A percentile compares a stretch with the other conserved stretches of the same genome.
These are phyloP conservation scores for Pleurotus tuoliensis DNA, from an alignment of 768 basidiomycete genomes.

Conservation along the genomic window DNA sequence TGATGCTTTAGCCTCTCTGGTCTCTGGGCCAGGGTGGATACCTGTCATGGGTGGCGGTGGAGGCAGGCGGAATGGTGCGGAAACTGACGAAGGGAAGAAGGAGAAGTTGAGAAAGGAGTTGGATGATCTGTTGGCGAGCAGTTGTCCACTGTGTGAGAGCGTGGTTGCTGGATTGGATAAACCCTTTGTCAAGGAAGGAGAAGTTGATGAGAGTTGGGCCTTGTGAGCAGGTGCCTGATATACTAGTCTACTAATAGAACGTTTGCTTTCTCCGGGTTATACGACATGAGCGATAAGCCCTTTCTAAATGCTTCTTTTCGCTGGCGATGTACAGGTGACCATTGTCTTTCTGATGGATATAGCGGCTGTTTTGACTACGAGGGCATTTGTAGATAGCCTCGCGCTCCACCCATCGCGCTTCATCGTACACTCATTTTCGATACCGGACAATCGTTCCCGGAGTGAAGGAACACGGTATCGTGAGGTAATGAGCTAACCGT, in stretches of 20 bases:
- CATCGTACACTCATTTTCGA: too few relatives aligned
- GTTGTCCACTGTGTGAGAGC: slow-evolving; percentile 91
- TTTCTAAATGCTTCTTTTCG: too few relatives aligned
- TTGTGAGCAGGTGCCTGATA: slow-evolving; percentile 33
- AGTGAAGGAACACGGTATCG: slow-evolving; percentile 6
- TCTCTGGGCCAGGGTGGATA: slow-evolving; percentile 77
- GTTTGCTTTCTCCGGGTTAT: too few relatives aligned
- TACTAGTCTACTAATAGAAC: not conserved
- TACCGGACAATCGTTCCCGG: not conserved
- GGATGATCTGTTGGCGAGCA: slow-evolving; percentile 85
- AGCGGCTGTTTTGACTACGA: too few relatives aligned
- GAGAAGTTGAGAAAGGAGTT: slow-evolving; percentile 80
- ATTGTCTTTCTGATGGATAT: too few relatives aligned
- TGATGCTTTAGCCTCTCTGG: slow-evolving; percentile 83
- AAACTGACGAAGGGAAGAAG: slow-evolving; percentile 54
- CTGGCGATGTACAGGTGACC: too few relatives aligned
- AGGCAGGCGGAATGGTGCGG: slow-evolving; percentile 43
- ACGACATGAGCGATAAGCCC: too few relatives aligned
- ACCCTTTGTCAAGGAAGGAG: slow-evolving; percentile 78
- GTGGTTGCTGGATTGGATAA: slow-evolving; percentile 83
- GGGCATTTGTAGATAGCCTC: too few relatives aligned
- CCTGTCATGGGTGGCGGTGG: slow-evolving; percentile 55
- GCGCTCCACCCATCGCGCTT: too few relatives aligned
- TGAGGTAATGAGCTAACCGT: slow-evolving; percentile 43
- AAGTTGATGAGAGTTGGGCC: slow-evolving; percentile 75